phyloP scores from a whole-genome alignment of 805 yeast genomes.

The Suhomyces kilbournensis region DNA sequence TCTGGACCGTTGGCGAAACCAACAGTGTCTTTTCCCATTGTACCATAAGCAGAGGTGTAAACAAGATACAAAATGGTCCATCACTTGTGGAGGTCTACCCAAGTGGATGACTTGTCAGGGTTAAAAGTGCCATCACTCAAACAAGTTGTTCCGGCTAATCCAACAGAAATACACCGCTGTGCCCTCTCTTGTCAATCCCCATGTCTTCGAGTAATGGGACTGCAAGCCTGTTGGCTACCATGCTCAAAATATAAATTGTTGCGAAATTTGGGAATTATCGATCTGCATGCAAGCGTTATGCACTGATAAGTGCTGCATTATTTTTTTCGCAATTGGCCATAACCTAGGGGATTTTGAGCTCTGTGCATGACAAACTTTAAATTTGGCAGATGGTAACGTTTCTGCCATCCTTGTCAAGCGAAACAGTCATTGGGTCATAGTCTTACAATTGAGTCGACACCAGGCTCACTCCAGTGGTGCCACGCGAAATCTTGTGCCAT shows the following conservation, averaged over 20 bases:
- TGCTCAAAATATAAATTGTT: background rate
- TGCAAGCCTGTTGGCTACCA: too few relatives aligned
- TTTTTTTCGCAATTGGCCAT: background rate
- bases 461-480: background rate
- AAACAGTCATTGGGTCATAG: background rate
- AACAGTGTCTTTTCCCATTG: background rate
- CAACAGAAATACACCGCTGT: too few relatives aligned
- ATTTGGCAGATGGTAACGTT: background rate
- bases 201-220: too few relatives aligned
- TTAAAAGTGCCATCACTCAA: background rate
- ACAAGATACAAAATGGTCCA: too few relatives aligned
- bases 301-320: background rate
- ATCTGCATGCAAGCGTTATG: background rate
- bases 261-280: background rate
- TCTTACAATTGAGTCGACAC: background rate
- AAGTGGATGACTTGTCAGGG: background rate
- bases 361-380: background rate
- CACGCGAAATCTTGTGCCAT: background rate
- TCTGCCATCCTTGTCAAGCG: background rate
- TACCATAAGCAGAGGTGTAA: background rate
- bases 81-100: background rate
- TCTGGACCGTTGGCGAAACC: background rate
- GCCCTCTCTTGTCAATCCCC: too few relatives aligned
- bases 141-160: background rate
- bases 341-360: background rate